These are phyloP conservation scores for Scalesia atractyloides DNA, from an alignment of 129 eudicot genomes.

Conservation along the genomic window DNA sequence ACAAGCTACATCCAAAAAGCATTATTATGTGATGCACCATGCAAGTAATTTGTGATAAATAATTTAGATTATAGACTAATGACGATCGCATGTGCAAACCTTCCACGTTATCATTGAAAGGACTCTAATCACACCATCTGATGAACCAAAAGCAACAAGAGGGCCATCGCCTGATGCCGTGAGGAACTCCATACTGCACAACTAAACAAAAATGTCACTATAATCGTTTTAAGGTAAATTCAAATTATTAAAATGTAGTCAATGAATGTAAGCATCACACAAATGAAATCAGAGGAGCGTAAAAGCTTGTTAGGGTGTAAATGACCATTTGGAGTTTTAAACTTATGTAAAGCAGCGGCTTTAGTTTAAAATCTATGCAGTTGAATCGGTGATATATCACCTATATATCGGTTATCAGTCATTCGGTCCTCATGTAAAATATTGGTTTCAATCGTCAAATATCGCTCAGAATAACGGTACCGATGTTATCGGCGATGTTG, in stretches of 20 bases:
- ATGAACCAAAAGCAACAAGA: slow-evolving; percentile 94
- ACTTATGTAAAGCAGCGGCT: background rate
- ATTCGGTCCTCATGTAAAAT: no score
- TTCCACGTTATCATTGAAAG: slow-evolving; percentile 98
- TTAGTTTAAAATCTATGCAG: background rate
- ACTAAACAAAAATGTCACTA: slow-evolving; percentile 24
- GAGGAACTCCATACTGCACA: slow-evolving; percentile 94
- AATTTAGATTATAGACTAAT: background rate
- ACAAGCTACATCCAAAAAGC: slow-evolving; percentile 64
- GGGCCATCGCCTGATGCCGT: slow-evolving; percentile 87
- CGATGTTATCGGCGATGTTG: no score
- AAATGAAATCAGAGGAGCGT: background rate
- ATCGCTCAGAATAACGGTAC: no score
- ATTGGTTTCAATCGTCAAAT: no score
- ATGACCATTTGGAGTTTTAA: background rate
- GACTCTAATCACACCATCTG: slow-evolving; percentile 96
- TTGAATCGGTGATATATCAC: no score
- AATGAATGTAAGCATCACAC: slow-evolving; percentile 1
- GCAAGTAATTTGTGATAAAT: background rate
- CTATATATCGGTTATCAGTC: no score
- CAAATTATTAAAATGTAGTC: background rate
- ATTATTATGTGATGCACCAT: slow-evolving; percentile 19
- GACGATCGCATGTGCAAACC: slow-evolving; percentile 44
- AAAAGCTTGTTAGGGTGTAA: slow-evolving; percentile 18
- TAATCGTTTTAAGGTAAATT: slow-evolving; percentile 1